These are phyloP conservation scores for Alternaria sp. DNA, from an alignment of 2,329 filamentous ascomycete species.

Conservation along the genomic window DNA sequence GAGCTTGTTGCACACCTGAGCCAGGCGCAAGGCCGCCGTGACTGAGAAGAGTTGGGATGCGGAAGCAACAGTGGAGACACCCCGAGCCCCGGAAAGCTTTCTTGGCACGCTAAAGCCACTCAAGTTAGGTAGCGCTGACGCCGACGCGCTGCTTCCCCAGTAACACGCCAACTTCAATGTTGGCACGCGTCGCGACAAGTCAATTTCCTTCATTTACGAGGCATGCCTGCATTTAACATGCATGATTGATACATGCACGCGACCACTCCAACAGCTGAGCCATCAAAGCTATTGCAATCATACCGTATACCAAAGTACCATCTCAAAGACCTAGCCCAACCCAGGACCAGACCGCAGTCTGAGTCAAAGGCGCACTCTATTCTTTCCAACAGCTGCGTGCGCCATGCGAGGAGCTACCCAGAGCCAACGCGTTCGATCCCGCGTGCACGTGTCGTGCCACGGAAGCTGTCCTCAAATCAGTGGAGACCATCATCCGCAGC, in stretches of 20 bases:
- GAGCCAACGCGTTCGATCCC: neutral
- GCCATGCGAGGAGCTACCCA: neutral
- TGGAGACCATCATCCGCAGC: neutral
- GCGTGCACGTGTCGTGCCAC: neutral
- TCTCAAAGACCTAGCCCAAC: too few species aligned
- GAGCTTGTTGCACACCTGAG: too few species aligned
- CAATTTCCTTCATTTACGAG: neutral
- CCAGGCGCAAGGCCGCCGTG: neutral
- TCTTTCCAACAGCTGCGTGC: neutral
- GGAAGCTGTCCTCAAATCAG: neutral
- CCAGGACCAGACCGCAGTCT: too few species aligned
- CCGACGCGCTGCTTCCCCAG: neutral
- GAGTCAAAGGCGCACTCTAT: too few species aligned
- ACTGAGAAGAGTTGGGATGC: neutral
- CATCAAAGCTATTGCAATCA: too few species aligned
- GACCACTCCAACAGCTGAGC: neutral
- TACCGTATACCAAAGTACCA: too few species aligned
- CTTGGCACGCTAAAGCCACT: neutral
- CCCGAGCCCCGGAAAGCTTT: neutral
- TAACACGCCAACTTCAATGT: neutral
- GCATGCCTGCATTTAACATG: neutral
- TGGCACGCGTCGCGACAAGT: neutral
- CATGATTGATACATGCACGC: neutral
- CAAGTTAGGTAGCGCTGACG: neutral
- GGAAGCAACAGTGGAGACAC: neutral